Evolutionary conservation across 371 early-diverging fungal species (phyloP), one percentile per base, ranked within the genome.

Genomic region (Batkoa obscura): DNA sequence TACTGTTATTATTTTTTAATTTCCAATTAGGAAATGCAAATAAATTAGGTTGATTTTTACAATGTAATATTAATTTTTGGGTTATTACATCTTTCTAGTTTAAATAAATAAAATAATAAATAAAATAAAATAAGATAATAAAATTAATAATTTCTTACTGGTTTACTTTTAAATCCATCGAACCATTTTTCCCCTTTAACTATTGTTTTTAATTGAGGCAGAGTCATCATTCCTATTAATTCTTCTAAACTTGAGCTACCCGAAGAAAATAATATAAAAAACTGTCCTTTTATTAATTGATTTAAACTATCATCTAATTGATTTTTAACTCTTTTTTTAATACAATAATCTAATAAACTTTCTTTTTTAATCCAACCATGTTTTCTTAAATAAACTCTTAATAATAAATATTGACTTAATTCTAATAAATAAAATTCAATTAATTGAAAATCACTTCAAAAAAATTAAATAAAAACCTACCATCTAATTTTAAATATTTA

Each of bases 351-450:
- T 53, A 10, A 2, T 13, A 58, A 34, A 17, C 23, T 15, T 1
- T 13, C 2, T 5, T 50, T 42, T 9, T 42, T 38, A 9, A 58
- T 38, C 39, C 49, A 58, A 12, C 13, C 39, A 12, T 12, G 31
- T 17, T 58, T 58, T 1, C 58, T 50, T 34, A 33, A 12, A 41
- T 37, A 58, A 3, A 58, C 9, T 4, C 58, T 8, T 15, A 50
- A 30, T 23, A 58, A 58, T 3, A 58, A 35, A 3, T 49, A 33
- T 42, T 50, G 49, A 2, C 31, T 39, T 3, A n/a, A 12, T 4
- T 34, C 58, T 58, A 48, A 23, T n/a, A 32, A 35, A 48, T 13
- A 36, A 37, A 17, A 31, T 9, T 15, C 39, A 23, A 10, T 1
- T n/a, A n/a, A n/a, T n/a, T n/a, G n/a, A n/a, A n/a, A n/a, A n/a